Evolutionary conservation across 306 rosid genomes (phyloP).

Genomic region (Glycine tomentella): DNA sequence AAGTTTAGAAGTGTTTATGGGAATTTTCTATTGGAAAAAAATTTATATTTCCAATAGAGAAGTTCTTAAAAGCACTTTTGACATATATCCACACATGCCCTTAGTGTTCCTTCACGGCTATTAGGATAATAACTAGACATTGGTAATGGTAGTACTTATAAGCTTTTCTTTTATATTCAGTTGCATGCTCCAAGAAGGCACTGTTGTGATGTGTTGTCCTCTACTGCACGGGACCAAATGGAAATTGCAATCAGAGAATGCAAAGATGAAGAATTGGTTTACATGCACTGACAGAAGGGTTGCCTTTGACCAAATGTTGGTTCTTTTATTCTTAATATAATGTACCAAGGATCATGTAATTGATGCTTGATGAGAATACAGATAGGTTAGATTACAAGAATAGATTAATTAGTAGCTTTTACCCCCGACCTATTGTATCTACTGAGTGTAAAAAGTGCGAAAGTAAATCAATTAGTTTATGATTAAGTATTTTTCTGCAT

Average conservation of each 20-base stretch:
- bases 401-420: conserved; percentile 14
- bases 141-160: conserved; percentile 22
- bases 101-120: neutral
- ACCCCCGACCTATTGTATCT: conserved; percentile 27
- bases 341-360: conserved; percentile 1
- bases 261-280: conserved; percentile 75
- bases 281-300: conserved; percentile 55
- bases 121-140: conserved; percentile 8
- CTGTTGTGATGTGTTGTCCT: conserved; percentile 79
- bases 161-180: conserved; percentile 53
- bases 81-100: too few species aligned
- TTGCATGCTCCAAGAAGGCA: conserved; percentile 93
- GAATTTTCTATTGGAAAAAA: too few species aligned
- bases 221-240: conserved; percentile 56
- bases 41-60: too few species aligned
- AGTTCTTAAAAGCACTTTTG: too few species aligned
- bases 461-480: neutral
- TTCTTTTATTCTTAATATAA: conserved; percentile 18
- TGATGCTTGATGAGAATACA: conserved; percentile 13
- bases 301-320: conserved; percentile 6
- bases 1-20: too few species aligned
- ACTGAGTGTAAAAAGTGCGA: conserved; percentile 1
- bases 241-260: conserved; percentile 82
- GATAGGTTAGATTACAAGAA: conserved; percentile 4
- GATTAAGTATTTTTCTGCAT: neutral